Conservation (phyloP, 371 early-diverging fungal genomes). For the Syncephalastrum contaminatum region DNA sequence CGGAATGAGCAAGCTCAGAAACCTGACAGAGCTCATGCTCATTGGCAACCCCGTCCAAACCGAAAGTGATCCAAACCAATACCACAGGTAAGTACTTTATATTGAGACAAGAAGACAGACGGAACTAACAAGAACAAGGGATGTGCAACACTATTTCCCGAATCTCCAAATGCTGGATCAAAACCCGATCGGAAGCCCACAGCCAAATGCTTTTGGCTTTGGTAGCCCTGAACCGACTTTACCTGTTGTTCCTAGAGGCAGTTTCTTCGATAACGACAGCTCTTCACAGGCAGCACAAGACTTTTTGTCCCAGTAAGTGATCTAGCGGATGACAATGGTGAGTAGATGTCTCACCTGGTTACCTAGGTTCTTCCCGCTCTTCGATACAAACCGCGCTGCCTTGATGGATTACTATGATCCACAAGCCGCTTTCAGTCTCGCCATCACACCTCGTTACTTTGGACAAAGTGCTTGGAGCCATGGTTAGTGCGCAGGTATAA, state of each 20-base stretch:
- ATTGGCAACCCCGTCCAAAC: constrained; percentile 55
- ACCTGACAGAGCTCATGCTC: constrained; percentile 52
- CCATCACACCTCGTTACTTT: constrained; percentile 21
- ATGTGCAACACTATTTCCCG: constrained; percentile 38
- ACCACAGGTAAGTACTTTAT: constrained; percentile 13
- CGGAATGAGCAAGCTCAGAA: constrained; percentile 32
- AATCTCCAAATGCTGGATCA: constrained; percentile 39
- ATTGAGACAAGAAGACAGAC: too few species aligned
- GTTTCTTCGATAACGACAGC: constrained; percentile 38
- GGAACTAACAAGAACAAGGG: constrained; percentile 6
- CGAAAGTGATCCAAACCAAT: constrained; percentile 12
- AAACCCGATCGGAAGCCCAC: constrained; percentile 8
- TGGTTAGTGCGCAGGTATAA: constrained; percentile 18
- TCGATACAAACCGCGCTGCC: constrained; percentile 38
- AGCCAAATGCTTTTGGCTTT: too few species aligned
- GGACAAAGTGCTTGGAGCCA: constrained; percentile 39
- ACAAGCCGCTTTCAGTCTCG: constrained; percentile 32
- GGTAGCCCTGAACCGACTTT: too few species aligned
- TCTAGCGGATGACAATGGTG: too few species aligned
- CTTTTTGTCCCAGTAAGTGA: constrained; percentile 32
- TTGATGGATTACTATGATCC: constrained; percentile 36
- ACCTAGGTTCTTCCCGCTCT: constrained; percentile 34
- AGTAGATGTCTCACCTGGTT: too few species aligned
- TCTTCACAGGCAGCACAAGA: constrained; percentile 36
- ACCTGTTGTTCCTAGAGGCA: constrained; percentile 4